A percentile compares a stretch with the other conserved stretches of the same genome.
Evolutionary conservation across 169 alveolate species (phyloP).

Genomic region (Eimeria acervulina): DNA sequence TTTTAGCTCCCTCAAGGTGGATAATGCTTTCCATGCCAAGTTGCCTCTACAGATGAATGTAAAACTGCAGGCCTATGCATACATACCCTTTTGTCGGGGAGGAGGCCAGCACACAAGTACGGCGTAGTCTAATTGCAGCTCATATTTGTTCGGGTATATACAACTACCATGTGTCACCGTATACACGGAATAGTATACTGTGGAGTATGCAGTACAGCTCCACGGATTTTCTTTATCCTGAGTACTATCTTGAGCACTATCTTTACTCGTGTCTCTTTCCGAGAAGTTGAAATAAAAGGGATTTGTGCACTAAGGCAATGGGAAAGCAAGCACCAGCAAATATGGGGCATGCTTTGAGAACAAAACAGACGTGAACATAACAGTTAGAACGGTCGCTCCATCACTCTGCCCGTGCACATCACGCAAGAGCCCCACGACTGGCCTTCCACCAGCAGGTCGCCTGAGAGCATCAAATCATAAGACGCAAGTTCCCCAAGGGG

Average conservation of each 20-base stretch:
- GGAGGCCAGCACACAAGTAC: no score
- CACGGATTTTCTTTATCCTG: neutral
- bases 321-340: neutral
- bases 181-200: neutral
- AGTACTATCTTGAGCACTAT: neutral
- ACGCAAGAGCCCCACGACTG: slow-evolving; percentile 60
- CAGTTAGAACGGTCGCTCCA: slow-evolving; percentile 15
- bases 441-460: slow-evolving; percentile 52
- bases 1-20: neutral
- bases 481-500: neutral
- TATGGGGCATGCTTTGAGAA: neutral
- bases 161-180: neutral
- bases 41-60: neutral
- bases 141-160: neutral
- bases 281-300: neutral
- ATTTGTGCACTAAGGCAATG: neutral
- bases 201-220: neutral
- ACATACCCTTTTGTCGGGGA: neutral
- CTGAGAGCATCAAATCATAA: neutral
- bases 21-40: neutral
- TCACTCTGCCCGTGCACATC: slow-evolving; percentile 59
- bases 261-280: neutral
- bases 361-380: neutral
- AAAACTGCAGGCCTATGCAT: neutral
- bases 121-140: neutral